A percentile compares a stretch with the other conserved stretches of the same genome.
Conservation (phyloP, 768 basidiomycete species). For the Tephrocybe rancida region DNA sequence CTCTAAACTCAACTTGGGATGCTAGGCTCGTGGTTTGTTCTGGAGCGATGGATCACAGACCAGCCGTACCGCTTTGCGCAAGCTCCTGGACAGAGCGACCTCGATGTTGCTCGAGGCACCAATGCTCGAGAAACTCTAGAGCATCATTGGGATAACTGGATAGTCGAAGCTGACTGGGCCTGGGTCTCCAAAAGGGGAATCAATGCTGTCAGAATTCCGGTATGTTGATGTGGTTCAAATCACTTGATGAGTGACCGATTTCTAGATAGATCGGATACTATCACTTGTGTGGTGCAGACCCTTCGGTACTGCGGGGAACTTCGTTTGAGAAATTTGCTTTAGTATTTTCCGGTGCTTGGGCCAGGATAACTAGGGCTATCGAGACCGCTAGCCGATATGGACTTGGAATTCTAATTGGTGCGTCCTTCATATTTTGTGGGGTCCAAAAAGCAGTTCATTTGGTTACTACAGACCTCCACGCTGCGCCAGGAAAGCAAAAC, state of each 20-base stretch:
- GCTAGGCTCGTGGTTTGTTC: conserved; percentile 76
- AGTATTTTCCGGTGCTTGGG: conserved; percentile 71
- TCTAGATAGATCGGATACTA: conserved; percentile 68
- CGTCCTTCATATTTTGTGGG: conserved; percentile 10
- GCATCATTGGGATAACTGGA: conserved; percentile 76
- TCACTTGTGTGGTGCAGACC: conserved; percentile 63
- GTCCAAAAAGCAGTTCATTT: background rate
- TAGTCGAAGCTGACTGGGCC: conserved; percentile 63
- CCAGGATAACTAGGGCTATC: conserved; percentile 59
- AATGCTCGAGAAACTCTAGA: conserved; percentile 52
- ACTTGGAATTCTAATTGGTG: conserved; percentile 78
- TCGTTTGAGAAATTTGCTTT: conserved; percentile 56
- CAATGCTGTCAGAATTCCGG: conserved; percentile 61
- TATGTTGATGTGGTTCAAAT: conserved; percentile 37
- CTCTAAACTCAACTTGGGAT: background rate
- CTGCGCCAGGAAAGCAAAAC: conserved; percentile 79
- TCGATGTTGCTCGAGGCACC: conserved; percentile 67
- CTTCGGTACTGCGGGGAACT: conserved; percentile 60
- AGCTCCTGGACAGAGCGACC: conserved; percentile 63
- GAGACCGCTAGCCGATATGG: conserved; percentile 54
- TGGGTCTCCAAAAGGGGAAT: conserved; percentile 61
- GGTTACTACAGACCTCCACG: conserved; percentile 58
- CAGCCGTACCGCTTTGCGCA: conserved; percentile 56
- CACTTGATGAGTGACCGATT: background rate
- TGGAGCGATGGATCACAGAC: conserved; percentile 76